Evolutionary conservation across 2,329 filamentous ascomycete species (phyloP), one percentile per base, ranked within the genome.

Genomic region (Trichocomaceae sp.): DNA sequence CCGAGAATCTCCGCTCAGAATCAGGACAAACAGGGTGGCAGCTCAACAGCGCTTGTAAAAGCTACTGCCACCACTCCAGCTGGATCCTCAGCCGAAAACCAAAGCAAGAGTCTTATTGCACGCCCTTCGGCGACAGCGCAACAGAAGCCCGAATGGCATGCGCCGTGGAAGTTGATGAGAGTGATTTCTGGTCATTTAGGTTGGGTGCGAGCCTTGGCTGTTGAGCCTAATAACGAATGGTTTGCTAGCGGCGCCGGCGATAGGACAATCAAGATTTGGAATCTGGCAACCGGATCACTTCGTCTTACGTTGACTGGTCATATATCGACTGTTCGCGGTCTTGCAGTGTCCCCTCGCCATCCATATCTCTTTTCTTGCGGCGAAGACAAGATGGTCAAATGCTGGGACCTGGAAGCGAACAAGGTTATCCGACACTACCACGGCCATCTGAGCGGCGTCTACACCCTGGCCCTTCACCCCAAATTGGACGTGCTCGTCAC

Each of bases 351-450:
- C 19, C 88, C 91, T 15, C 80, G 93, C 47, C 93, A 99, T 73
- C 95, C 93, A 0, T 99, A 99, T 68, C 81, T 99, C 9, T 99
- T 99, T 73, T 96, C 90, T 10, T 99, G 93, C 66, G 95, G 90
- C 56, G 93, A 99, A 73, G 93, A 99, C 71, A 99, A 99, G 77
- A 96, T 96, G 91, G 93, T 99, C 59, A 99, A 99, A 74, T 99
- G 93, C 75, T 99, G 93, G 93, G 93, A 99, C 75, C 76, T 99
- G 61, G 93, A 99, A 73, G 96, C 92, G n/a, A 99, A 99, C 77
- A 96, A 96, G 73, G 93, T 99, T 57, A 96, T 97, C 67, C 83
- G 92, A 39, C 90, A 96, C 73, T 99, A 97, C 71, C 93, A 99
- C 70, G 95, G 95, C 17, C 93, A 99, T 74, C 77, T 99, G 20